Evolutionary conservation across 2,329 filamentous ascomycete genomes (phyloP).

Genomic region (Talaromyces sp.): DNA sequence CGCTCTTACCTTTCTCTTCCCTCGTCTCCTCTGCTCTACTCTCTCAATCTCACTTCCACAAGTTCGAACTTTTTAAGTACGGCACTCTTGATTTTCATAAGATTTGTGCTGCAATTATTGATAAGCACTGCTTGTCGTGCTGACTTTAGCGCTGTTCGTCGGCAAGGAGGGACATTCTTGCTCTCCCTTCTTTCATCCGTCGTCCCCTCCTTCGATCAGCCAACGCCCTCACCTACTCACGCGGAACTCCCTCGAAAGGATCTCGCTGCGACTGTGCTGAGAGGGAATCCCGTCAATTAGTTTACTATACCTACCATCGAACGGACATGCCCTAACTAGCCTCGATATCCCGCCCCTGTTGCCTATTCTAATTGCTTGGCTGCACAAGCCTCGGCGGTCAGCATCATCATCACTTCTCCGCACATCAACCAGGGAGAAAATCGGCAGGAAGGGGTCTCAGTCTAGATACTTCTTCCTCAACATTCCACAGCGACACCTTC

Average conservation of each 20-base stretch:
- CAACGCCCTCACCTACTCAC: neutral
- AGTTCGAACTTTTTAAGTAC: neutral
- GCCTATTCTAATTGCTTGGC: conserved; percentile 27
- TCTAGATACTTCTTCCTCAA: conserved; percentile 24
- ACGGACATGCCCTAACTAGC: conserved; percentile 17
- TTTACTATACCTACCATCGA: neutral
- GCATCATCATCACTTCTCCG: conserved; percentile 20
- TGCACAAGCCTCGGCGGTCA: conserved; percentile 9
- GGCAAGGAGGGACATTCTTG: conserved; percentile 16
- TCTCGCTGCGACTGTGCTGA: neutral
- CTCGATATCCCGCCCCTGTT: conserved; percentile 17
- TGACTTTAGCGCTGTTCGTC: neutral
- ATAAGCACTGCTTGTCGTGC: neutral
- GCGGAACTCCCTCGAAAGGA: neutral
- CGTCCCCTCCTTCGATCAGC: conserved; percentile 3
- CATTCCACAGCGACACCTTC: conserved; percentile 28
- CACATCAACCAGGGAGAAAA: conserved; percentile 1
- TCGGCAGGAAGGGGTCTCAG: conserved; percentile 1
- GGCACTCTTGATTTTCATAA: neutral
- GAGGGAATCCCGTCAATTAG: neutral
- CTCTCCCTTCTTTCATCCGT: neutral
- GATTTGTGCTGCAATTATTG: neutral
- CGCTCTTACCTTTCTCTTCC: neutral
- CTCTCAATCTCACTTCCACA: neutral
- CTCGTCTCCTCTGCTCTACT: neutral